Evolutionary conservation across 2,329 filamentous ascomycete species (phyloP), one percentile per base, ranked within the genome.

Genomic region (Purpureocillium lavendulum): DNA sequence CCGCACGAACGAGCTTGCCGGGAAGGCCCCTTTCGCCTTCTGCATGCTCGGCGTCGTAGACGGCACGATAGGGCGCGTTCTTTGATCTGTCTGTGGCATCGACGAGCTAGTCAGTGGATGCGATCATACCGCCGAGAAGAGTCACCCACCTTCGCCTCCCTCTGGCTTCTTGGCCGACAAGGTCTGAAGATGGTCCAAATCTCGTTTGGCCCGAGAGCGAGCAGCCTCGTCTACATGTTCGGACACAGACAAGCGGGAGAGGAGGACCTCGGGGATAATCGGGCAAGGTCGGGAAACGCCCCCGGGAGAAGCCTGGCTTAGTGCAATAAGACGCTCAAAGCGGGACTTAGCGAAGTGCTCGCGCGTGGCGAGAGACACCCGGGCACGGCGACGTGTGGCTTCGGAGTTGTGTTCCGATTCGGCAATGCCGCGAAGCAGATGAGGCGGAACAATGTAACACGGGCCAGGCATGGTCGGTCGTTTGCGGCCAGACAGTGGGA

Each of bases 361-460:
- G 36, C 60, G 58, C 21, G 59, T 52, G 8, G 49, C 44, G 13
- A 71, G 56, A 2, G 59, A 60, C 14, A 48, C 42, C 9, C 48
- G 54, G 18, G 68, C 68, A 7, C 59, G 54, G 26, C 58, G 42
- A 17, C 65, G 60, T 29, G 62, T 49, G 4, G 50, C 43, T 2
- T 64, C 56, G 2, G 61, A 52, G 30, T 67, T 67, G 42, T 46
- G 43, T 3, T 56, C 45, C 30, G 61, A 62, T 35, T 66, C 55
- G 28, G 64, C 62, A 38, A 72, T 68, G 39, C 58, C 59, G 26
- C 50, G 55, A 16, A 72, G 59, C 10, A 72, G 57, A 40, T 72
- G 64, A 15, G 69, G 68, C 15, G 68, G 68, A 4, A 71, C 61
- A 41, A 69, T 61, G 42, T 55, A 63, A 51, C 64, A 69, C 40